phyloP scores from a whole-genome alignment of 2,329 filamentous ascomycete genomes.

The Hypocreales sp. region DNA sequence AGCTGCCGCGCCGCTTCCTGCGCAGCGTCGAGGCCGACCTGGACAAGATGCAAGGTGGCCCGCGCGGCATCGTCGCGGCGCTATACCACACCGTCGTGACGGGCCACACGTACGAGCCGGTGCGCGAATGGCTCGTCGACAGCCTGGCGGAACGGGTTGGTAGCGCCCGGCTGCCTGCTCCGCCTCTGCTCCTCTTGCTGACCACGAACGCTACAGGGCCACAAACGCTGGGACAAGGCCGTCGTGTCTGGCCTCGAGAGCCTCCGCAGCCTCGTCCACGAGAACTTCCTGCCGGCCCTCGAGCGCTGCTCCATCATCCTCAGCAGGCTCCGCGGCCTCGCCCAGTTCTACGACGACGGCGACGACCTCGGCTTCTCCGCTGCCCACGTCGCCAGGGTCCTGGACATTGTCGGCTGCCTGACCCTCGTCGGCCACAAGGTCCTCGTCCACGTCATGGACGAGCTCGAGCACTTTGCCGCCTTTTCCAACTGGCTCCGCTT shows the following conservation, averaged over 20 bases:
- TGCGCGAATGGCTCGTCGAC: conserved; percentile 82
- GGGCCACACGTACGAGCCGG: conserved; percentile 57
- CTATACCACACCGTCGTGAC: conserved; percentile 76
- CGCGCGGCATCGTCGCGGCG: conserved; percentile 51
- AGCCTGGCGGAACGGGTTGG: conserved; percentile 63
- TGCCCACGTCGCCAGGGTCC: conserved; percentile 44
- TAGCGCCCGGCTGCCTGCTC: background rate
- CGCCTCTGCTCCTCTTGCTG: conserved; percentile 1
- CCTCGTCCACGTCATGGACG: conserved; percentile 54
- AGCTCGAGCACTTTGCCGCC: conserved; percentile 59
- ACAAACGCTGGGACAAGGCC: conserved; percentile 90
- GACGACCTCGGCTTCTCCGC: conserved; percentile 52
- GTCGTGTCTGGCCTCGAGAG: conserved; percentile 64
- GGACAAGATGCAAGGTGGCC: conserved; percentile 39
- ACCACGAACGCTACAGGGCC: conserved; percentile 39
- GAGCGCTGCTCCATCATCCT: conserved; percentile 72
- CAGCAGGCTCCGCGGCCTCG: conserved; percentile 69
- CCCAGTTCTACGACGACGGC: conserved; percentile 57
- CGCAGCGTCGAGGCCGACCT: conserved; percentile 63
- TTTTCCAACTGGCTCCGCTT: conserved; percentile 78
- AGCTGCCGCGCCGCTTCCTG: conserved; percentile 66
- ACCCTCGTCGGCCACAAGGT: conserved; percentile 60
- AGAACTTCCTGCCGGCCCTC: conserved; percentile 77
- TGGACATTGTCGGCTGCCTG: conserved; percentile 62
- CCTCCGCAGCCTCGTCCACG: conserved; percentile 63